Evolutionary conservation across 805 yeast species (phyloP).

Genomic region (Starmerella stellata): DNA sequence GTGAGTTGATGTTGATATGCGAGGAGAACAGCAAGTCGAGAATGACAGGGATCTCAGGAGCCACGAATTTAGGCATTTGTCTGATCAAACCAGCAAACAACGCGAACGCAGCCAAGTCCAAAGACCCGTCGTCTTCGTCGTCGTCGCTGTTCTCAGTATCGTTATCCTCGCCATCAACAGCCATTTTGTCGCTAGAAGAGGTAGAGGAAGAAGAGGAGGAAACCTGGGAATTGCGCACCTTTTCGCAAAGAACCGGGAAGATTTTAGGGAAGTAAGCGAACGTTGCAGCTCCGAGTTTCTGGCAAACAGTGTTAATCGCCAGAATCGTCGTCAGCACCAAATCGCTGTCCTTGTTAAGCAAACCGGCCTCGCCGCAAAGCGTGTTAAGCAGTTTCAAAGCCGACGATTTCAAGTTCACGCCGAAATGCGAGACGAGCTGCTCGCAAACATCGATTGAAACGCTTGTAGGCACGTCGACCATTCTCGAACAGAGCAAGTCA

Average conservation of each 20-base stretch:
- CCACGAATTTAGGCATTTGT: slow-evolving; percentile 70
- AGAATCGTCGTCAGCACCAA: slow-evolving; percentile 55
- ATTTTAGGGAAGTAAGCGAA: slow-evolving; percentile 74
- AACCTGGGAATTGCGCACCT: slow-evolving; percentile 21
- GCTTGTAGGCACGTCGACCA: slow-evolving; percentile 3
- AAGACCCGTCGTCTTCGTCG: slow-evolving; percentile 21
- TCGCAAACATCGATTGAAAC: slow-evolving; percentile 23
- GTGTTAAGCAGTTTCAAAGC: slow-evolving; percentile 34
- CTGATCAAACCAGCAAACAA: slow-evolving; percentile 58
- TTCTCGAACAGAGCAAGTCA: slow-evolving; percentile 30
- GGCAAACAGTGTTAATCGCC: slow-evolving; percentile 50
- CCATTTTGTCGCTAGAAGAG: background rate
- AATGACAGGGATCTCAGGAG: slow-evolving; percentile 47
- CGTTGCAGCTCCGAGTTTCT: slow-evolving; percentile 64
- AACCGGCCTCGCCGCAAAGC: slow-evolving; percentile 36
- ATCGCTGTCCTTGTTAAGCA: slow-evolving; percentile 39
- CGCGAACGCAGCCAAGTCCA: slow-evolving; percentile 56
- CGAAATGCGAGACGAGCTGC: slow-evolving; percentile 44
- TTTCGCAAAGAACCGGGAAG: slow-evolving; percentile 50
- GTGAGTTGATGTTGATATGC: slow-evolving; percentile 38
- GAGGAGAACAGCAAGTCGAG: slow-evolving; percentile 32
- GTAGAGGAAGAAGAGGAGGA: background rate
- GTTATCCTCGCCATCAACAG: slow-evolving; percentile 23
- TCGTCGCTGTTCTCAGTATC: too few relatives aligned
- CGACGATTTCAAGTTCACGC: slow-evolving; percentile 26